Percentiles rank a stretch among this genome's conserved stretches.
These are phyloP conservation scores for Arthrobotrys pseudoclavata DNA, from an alignment of 2,329 filamentous ascomycete species.

Conservation along the genomic window DNA sequence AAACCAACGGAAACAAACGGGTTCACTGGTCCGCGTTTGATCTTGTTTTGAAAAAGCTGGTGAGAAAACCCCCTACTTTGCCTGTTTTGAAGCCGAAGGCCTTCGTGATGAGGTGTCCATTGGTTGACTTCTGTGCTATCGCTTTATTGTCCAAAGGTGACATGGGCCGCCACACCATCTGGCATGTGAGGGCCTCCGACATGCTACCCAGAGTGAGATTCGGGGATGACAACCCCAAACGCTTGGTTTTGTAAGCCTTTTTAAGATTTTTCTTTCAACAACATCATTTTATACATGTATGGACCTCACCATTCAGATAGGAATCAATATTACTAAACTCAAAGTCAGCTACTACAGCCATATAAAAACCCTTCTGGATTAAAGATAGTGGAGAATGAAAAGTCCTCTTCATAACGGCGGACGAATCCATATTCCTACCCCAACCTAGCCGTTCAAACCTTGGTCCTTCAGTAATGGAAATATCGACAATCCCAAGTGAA, in stretches of 20 bases:
- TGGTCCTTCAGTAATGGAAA: constrained; percentile 15
- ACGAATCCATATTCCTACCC: constrained; percentile 6
- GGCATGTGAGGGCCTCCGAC: not conserved
- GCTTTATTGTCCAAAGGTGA: not conserved
- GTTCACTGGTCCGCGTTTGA: not conserved
- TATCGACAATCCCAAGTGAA: constrained; percentile 16
- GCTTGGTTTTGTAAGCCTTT: constrained; percentile 33
- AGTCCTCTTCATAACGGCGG: constrained; percentile 3
- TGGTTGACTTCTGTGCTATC: too few relatives aligned
- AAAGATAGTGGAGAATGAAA: not conserved
- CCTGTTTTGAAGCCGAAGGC: too few relatives aligned
- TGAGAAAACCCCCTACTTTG: not conserved
- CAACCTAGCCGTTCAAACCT: constrained; percentile 11
- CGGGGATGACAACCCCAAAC: constrained; percentile 28
- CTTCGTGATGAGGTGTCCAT: too few relatives aligned
- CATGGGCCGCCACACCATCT: not conserved
- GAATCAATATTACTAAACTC: constrained; percentile 8
- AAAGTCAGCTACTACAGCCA: constrained; percentile 1
- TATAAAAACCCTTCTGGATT: not conserved
- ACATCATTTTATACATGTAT: too few relatives aligned
- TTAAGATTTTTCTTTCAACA: too few relatives aligned
- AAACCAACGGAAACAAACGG: constrained; percentile 8
- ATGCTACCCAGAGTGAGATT: not conserved
- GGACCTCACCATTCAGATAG: not conserved
- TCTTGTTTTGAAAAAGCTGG: not conserved